Evolutionary conservation across 2,329 filamentous ascomycete species (phyloP), one percentile per base, ranked within the genome.

Genomic region (Monascus ruber): DNA sequence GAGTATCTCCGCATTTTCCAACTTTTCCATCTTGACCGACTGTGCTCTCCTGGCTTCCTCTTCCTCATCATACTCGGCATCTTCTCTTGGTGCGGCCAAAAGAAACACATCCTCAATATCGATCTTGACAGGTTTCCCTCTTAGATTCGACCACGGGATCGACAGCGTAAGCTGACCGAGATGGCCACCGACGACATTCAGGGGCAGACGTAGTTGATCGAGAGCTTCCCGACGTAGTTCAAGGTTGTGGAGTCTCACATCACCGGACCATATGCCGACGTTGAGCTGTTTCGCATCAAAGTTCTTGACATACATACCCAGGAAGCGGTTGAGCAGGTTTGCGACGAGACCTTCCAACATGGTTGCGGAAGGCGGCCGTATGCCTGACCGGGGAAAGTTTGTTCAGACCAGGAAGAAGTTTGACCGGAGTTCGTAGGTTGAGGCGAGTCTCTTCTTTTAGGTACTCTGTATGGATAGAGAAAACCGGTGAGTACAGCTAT

Each of bases 271-370:
- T 56, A 98, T 98, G 47, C 93, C 91, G 47, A 98, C 88, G 61
- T 98, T 98, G 49, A 99, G 76, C 70, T 98, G 91, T 56, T 86
- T 83, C 39, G 91, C 86, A 65, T 99, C 91, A 62, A 99, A 98
- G 68, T 98, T 96, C 75, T 94, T 88, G 65, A 99, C 89, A 65
- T 98, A 98, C 83, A 96, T 94, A 74, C 91, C 93, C 77, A 99
- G 70, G 68, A 98, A 96, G 71, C 93, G 84, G 72, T 98, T 98
- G 54, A 99, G 81, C 72, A 99, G 74, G 67, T 89, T 93, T 54
- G 91, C 87, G 48, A 96, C 91, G 53, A 99, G 75, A 52, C 88
- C 85, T 76, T 98, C 91, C 69, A 99, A 79, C 91, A 99, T 98
- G 56, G 62, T 73, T 73, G 68, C 63, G 62, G 63, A 54, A 52